phyloP scores from a whole-genome alignment of 2,329 filamentous ascomycete species.

The Geosmithia flava region DNA sequence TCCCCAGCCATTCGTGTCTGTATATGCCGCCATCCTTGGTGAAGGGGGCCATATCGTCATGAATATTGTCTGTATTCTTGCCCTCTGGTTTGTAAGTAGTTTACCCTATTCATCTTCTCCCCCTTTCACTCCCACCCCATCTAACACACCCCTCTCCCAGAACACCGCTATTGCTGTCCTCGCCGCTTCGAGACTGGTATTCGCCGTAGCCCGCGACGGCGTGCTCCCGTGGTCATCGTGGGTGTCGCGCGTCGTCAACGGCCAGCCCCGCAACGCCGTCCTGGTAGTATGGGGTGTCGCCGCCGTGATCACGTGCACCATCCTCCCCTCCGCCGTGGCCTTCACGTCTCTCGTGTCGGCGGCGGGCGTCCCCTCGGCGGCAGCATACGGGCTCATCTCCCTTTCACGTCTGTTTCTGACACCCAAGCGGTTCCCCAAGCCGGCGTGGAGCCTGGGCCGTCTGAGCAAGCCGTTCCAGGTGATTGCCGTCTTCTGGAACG shows the following conservation, averaged over 20 bases:
- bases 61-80: neutral
- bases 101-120: neutral
- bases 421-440: slow-evolving; percentile 31
- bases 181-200: too few species aligned
- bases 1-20: neutral
- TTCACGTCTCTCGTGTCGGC: slow-evolving; percentile 42
- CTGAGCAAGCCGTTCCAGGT: slow-evolving; percentile 32
- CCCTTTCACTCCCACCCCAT: too few species aligned
- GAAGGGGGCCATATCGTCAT: neutral
- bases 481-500: slow-evolving; percentile 34
- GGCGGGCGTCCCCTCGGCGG: slow-evolving; percentile 36
- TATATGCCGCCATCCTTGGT: neutral
- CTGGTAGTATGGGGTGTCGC: too few species aligned
- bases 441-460: slow-evolving; percentile 30
- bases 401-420: slow-evolving; percentile 33
- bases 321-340: slow-evolving; percentile 18
- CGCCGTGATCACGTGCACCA: too few species aligned
- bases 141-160: too few species aligned
- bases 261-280: too few species aligned
- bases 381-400: slow-evolving; percentile 38
- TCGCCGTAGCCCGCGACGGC: too few species aligned
- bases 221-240: too few species aligned
- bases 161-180: too few species aligned
- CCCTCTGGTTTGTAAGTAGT: neutral
- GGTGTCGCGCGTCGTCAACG: too few species aligned